Percentiles rank a stretch among this genome's conserved stretches.
These are phyloP conservation scores for Wolfiporia cocos DNA, from an alignment of 1,284 basidiomycete species.

Conservation along the genomic window DNA sequence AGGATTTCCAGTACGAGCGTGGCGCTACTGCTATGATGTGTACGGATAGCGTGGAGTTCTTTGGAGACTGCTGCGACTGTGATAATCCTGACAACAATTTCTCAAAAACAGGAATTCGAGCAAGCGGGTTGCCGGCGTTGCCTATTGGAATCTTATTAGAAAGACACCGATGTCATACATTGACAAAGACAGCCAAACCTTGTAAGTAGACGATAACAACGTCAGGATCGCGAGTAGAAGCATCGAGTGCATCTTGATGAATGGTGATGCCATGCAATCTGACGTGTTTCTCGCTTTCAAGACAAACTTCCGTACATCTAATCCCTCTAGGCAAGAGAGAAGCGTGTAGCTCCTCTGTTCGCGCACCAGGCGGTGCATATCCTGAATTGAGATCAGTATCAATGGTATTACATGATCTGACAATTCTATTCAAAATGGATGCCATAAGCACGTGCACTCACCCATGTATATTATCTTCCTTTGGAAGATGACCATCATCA, in stretches of 20 bases:
- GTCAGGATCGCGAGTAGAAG: conserved; percentile 1
- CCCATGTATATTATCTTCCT: conserved; percentile 49
- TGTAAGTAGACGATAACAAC: conserved; percentile 34
- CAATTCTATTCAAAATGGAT: background rate
- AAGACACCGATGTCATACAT: too few relatives aligned
- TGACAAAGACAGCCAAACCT: conserved; percentile 19
- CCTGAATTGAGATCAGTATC: conserved; percentile 23
- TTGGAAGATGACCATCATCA: conserved; percentile 44
- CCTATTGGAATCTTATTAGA: conserved; percentile 22
- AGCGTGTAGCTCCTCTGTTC: conserved; percentile 29
- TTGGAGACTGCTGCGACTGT: conserved; percentile 8
- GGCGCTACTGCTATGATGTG: conserved; percentile 33
- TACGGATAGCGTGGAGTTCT: conserved; percentile 10
- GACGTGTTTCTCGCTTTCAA: conserved; percentile 19
- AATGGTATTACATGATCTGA: background rate
- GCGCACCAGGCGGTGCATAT: conserved; percentile 37
- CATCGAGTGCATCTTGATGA: background rate
- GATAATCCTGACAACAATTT: conserved; percentile 8
- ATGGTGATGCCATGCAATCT: conserved; percentile 26
- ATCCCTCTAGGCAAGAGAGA: conserved; percentile 24
- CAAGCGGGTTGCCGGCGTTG: conserved; percentile 45
- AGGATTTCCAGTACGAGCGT: conserved; percentile 38
- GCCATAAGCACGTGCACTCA: conserved; percentile 13
- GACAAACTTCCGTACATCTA: conserved; percentile 22
- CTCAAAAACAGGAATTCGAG: conserved; percentile 41